A percentile compares a stretch with the other conserved stretches of the same genome.
phyloP scores from a whole-genome alignment of 495 filamentous ascomycete genomes.

The Rusavskia elegans region DNA sequence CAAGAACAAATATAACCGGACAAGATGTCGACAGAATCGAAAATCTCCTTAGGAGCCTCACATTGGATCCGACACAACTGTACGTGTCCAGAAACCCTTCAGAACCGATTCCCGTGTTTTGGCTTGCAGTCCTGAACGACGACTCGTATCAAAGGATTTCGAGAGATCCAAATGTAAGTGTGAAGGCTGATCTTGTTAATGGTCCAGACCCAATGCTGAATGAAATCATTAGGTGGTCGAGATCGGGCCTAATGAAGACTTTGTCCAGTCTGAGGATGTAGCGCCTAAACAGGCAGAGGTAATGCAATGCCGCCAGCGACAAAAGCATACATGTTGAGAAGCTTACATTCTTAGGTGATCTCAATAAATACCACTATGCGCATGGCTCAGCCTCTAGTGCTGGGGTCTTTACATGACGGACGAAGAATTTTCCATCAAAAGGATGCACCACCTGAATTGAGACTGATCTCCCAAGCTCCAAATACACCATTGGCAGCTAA shows the following conservation, averaged over 20 bases:
- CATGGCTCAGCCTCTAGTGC: not conserved
- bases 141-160: not conserved
- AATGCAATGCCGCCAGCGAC: not conserved
- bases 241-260: not conserved
- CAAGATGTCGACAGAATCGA: not conserved
- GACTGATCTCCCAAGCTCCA: not conserved
- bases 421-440: not conserved
- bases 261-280: not conserved
- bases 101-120: not conserved
- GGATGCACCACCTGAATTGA: not conserved
- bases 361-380: not conserved
- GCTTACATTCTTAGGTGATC: not conserved
- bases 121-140: not conserved
- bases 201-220: not conserved
- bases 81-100: not conserved
- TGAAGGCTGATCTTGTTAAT: not conserved
- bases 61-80: not conserved
- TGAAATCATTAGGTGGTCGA: not conserved
- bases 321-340: not conserved
- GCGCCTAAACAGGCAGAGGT: not conserved
- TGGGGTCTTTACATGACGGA: not conserved
- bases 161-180: not conserved
- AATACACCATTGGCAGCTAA: not conserved
- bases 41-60: not conserved
- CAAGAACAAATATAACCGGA: not conserved